Evolutionary conservation across 1,139 yeast species (phyloP).

Genomic region (Geotrichum phurueaensis): DNA sequence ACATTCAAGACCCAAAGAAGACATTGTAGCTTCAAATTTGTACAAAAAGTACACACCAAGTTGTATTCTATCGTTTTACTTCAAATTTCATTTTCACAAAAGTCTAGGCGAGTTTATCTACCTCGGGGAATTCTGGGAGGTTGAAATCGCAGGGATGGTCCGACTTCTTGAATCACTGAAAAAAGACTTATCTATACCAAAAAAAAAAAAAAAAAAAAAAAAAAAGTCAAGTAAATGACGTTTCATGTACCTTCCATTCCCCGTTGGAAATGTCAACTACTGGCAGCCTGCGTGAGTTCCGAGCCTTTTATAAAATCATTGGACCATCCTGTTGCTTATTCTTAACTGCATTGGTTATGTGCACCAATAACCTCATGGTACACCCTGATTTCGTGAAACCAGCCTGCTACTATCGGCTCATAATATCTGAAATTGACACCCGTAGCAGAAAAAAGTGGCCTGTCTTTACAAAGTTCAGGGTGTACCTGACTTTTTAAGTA

Average conservation of each 20-base stretch:
- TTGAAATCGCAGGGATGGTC: not conserved
- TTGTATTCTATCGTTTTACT: not conserved
- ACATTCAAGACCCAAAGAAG: not conserved
- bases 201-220: no score
- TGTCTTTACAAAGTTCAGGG: not conserved
- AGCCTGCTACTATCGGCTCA: not conserved
- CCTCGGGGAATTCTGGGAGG: not conserved
- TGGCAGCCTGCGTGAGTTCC: not conserved
- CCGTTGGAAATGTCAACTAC: not conserved
- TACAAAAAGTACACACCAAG: not conserved
- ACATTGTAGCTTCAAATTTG: not conserved
- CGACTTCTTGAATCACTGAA: not conserved
- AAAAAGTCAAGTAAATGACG: not conserved
- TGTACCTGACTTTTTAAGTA: not conserved
- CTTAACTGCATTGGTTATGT: not conserved
- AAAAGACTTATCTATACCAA: not conserved
- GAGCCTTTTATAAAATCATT: not conserved
- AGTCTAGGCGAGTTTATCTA: not conserved
- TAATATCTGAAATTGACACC: not conserved
- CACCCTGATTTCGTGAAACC: not conserved
- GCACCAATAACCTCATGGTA: not conserved
- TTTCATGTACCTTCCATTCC: not conserved
- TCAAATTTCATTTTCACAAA: not conserved
- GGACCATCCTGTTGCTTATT: not conserved
- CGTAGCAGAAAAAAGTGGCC: not conserved